Evolutionary conservation across 176 grass and related monocot genomes (phyloP), one percentile per base, ranked within the genome.

Genomic region (Oryza longistaminata): DNA sequence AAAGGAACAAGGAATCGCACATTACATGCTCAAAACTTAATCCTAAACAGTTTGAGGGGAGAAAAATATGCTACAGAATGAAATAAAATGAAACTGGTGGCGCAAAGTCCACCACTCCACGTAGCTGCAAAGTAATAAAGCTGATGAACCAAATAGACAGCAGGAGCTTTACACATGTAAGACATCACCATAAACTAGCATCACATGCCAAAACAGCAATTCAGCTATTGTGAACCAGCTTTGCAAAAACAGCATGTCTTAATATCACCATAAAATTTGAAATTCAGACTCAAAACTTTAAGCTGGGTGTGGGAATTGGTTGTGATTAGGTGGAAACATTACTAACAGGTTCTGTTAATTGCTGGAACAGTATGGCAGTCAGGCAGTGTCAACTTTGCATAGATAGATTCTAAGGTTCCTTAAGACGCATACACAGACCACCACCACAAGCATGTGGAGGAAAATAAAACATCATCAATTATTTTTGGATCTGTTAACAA

Each of bases 21-120:
- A 66, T 78, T 34, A 55, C 34, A 37, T 62, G 67, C 25, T 80
- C 27, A 75, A 21, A 79, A 74, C 33, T 73, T 25, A 74, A 83
- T 77, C 11, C 31, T 10, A 45, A 21, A 67, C 14, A 76, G 11
- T 9, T 68, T 53, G 31, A 39, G 26, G 50, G 40, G 44, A 19
- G 22, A 31, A 71, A 74, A 29, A 5, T 1, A n/a, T 14, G 5
- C 5, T 44, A 48, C 3, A 73, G 7, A 73, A 12, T 26, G 11
- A 73, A 73, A 25, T n/a, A 49, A 4, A 34, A 70, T 22, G 16
- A 52, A 13, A 66, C 17, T 66, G 27, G 4, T 26, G 48, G 2
- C 13, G 25, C 1, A 40, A 81, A 17, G 9, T 37, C 39, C 50
- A 3, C 13, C 9, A 2, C 52, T 37, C 34, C 34, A 35, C 0